Percentiles rank a stretch among this genome's conserved stretches.
phyloP scores from a whole-genome alignment of 129 eudicot genomes.

The Ambrosia trifida region DNA sequence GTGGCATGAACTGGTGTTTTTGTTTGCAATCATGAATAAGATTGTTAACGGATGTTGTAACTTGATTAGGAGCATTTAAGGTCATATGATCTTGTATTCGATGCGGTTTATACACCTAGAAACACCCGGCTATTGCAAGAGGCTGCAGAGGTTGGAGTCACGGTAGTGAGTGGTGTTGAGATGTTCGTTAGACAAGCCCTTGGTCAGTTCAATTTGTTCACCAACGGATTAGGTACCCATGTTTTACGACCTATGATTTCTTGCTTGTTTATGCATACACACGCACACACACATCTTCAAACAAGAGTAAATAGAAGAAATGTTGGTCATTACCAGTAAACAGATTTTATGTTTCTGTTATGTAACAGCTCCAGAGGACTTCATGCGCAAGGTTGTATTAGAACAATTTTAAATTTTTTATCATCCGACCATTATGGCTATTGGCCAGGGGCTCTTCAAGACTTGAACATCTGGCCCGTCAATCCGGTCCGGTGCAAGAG shows the following conservation, averaged over 20 bases:
- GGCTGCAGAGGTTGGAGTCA: slow-evolving; percentile 73
- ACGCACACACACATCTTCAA: not conserved
- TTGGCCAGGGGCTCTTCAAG: not conserved
- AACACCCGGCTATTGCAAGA: slow-evolving; percentile 73
- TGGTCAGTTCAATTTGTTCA: slow-evolving; percentile 77
- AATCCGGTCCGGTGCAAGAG: not conserved
- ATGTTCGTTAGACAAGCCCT: slow-evolving; percentile 88
- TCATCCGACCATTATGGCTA: slow-evolving; percentile 12
- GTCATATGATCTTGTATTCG: slow-evolving; percentile 75
- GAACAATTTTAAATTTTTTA: slow-evolving; percentile 72
- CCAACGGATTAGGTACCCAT: slow-evolving; percentile 69
- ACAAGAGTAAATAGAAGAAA: not conserved
- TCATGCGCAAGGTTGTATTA: slow-evolving; percentile 71
- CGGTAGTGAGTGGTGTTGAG: slow-evolving; percentile 79
- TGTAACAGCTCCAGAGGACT: slow-evolving; percentile 79
- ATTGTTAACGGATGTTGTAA: slow-evolving; percentile 10
- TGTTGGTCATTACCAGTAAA: not conserved
- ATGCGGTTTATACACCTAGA: slow-evolving; percentile 89
- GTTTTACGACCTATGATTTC: not conserved
- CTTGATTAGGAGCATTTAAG: slow-evolving; percentile 50
- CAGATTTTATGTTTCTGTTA: not conserved
- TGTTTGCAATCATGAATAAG: slow-evolving; percentile 2
- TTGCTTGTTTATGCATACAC: not conserved
- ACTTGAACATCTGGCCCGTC: not conserved
- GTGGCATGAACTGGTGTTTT: not conserved